Conservation (phyloP, 352 stramenopile species). For the Pythium aquatile region DNA sequence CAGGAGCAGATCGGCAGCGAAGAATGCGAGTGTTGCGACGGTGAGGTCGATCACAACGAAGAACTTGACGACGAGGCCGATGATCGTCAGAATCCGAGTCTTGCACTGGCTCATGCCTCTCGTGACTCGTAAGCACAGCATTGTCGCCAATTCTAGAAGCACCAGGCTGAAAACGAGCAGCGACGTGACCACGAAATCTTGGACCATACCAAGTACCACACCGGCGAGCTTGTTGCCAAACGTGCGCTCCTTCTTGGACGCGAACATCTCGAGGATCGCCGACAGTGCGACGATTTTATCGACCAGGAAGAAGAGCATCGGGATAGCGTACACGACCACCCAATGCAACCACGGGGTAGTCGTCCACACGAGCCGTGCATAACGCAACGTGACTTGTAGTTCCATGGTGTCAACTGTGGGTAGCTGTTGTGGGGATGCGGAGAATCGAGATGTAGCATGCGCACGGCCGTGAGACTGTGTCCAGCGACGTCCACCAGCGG, state of each 20-base stretch:
- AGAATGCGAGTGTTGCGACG: slow-evolving; percentile 26
- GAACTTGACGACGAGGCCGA: not conserved
- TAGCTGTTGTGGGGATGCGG: not conserved
- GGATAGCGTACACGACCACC: slow-evolving; percentile 7
- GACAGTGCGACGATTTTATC: slow-evolving; percentile 2
- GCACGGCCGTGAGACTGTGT: not conserved
- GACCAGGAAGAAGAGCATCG: slow-evolving; percentile 25
- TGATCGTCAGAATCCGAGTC: not conserved
- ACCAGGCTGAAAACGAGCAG: slow-evolving; percentile 5
- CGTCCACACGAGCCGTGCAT: slow-evolving; percentile 6
- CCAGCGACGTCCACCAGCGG: not conserved
- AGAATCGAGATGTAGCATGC: not conserved
- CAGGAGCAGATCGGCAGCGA: slow-evolving; percentile 41
- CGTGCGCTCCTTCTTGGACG: slow-evolving; percentile 3
- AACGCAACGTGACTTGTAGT: not conserved
- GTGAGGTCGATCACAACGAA: slow-evolving; percentile 27
- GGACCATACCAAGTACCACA: slow-evolving; percentile 8
- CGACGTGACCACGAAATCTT: slow-evolving; percentile 14
- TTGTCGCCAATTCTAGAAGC: slow-evolving; percentile 3
- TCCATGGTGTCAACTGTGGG: not conserved
- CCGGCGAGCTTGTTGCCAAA: slow-evolving; percentile 4
- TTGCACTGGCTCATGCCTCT: not conserved
- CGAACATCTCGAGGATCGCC: slow-evolving; percentile 12
- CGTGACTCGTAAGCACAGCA: not conserved
- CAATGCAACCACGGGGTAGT: slow-evolving; percentile 15